Conservation (phyloP, 2,329 filamentous ascomycete genomes). For the Trichoderma koningii region DNA sequence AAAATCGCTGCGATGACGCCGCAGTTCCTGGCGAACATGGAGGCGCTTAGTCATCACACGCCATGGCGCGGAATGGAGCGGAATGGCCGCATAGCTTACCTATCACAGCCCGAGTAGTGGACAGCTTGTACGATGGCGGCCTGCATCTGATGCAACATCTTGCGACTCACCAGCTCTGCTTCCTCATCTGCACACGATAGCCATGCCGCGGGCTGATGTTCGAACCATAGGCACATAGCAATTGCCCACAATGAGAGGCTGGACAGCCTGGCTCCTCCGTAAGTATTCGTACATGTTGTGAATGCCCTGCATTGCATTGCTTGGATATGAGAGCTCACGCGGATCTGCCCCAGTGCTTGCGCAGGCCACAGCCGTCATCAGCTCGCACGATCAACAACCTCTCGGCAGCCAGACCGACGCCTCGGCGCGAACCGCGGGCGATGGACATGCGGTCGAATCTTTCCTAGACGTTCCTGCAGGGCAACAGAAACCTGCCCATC, state of each 20-base stretch:
- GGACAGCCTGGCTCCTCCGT: slow-evolving; percentile 48
- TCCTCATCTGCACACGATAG: slow-evolving; percentile 22
- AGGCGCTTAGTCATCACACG: slow-evolving; percentile 8
- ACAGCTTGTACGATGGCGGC: slow-evolving; percentile 27
- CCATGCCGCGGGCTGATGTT: slow-evolving; percentile 37
- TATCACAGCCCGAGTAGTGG: slow-evolving; percentile 24
- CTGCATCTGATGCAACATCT: slow-evolving; percentile 19
- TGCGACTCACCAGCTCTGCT: slow-evolving; percentile 14
- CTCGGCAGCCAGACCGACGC: slow-evolving; percentile 39
- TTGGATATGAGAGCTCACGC: slow-evolving; percentile 32
- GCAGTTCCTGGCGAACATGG: slow-evolving; percentile 12
- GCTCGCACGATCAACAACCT: slow-evolving; percentile 45
- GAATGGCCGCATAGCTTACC: slow-evolving; percentile 5
- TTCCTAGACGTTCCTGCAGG: slow-evolving; percentile 39
- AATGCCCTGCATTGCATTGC: slow-evolving; percentile 22
- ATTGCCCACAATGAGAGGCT: slow-evolving; percentile 46
- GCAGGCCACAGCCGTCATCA: slow-evolving; percentile 46
- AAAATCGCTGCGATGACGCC: not conserved
- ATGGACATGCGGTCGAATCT: slow-evolving; percentile 39
- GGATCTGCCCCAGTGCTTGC: slow-evolving; percentile 46
- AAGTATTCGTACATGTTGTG: slow-evolving; percentile 33
- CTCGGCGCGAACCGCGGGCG: slow-evolving; percentile 35
- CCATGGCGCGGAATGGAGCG: slow-evolving; percentile 2
- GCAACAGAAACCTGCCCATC: slow-evolving; percentile 34
- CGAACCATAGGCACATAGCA: slow-evolving; percentile 38